Base-by-base conservation (phyloP, 495 filamentous ascomycete species). In the Parathielavia appendiculata region DNA sequence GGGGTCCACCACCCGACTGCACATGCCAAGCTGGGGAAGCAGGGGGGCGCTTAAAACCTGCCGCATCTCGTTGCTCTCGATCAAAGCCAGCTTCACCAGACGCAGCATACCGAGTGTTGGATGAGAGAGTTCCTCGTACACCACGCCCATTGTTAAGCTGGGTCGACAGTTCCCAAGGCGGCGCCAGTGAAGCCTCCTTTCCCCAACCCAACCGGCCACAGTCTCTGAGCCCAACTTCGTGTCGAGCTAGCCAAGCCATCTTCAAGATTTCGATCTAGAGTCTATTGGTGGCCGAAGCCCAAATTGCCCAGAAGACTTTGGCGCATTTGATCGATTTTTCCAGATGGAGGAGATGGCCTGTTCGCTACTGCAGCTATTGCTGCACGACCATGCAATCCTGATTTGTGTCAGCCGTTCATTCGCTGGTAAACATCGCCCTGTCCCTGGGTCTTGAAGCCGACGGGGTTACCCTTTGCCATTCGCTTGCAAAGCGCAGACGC, bases 391-490 rank as follows among this genome's bases (percentile, higher is more conserved):
- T 54, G 52, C 63, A 22, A 61, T 64, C 56, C 56, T 67, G 66
- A 59, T 60, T 69, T 71, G 68, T 71, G 68, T 69, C 68, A 71
- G 60, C 30, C 58, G 51, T 54, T 61, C 58, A 71, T 71, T 71
- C 68, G 68, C 56, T 44, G 44, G 23, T 38, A n/a, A n/a, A n/a
- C n/a, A n/a, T n/a, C n/a, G n/a, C n/a, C 47, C 20, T 39, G 30
- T 35, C 40, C 13, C n/a, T 43, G 19, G 39, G 26, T 13, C 20
- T 43, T 16, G 11, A 5, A 17, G 19, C 17, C 12, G 49, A 26
- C 12, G 36, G 8, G 0, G 10, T 49, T 44, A 17, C 12, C 46
- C 17, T 11, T 26, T 26, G 22, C 3, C 26, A 6, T 3, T 30
- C 26, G 26, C 26, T 30, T 30, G 26, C 26, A 30, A 30, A 30